Evolutionary conservation across 768 basidiomycete genomes (phyloP), one percentile per base, ranked within the genome.

Genomic region (Amanita rimosa): DNA sequence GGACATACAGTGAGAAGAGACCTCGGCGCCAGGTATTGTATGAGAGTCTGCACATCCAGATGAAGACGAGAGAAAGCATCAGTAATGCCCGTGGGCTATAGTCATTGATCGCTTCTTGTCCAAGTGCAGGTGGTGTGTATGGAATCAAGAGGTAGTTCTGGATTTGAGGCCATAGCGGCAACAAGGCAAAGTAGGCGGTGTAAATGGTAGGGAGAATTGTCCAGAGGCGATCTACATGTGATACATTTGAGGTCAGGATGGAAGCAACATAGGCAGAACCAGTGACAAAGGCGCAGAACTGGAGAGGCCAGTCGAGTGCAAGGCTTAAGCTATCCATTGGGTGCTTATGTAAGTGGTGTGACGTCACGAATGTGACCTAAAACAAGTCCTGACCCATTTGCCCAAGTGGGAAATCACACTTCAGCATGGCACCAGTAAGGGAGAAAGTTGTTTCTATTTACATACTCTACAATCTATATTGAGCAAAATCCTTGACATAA

Each of bases 1-100:
- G 36, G 3, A 64, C 81, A 49, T 56, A 88, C 85, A 82, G 62
- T 43, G 63, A 73, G 58, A 90, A 91, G 5, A 95, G 69, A 3
- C 89, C 95, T 44, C 95, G 75, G 31, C 91, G 72, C 63, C 81
- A 81, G 0, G 91, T 85, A 60, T 97, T 91, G 58, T 87, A 89
- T 6, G 76, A 76, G 43, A 95, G 64, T 38, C 89, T 74, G 56
- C 64, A 69, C 78, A 78, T 83, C 83, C 83, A 85, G 6, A 72
- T 56, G 48, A 83, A 75, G 52, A 81, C 71, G 33, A 94, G 62
- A 1, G 58, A 69, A n/a, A 90, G 62, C 80, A 95, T 88, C 47
- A 94, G 63, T 2, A 83, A 53, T 0, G 87, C 82, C 31, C 88
- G 73, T 2, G 85, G 83, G 50, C 83, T 90, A 43, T 68, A 83